Base-by-base conservation (phyloP, 2,329 filamentous ascomycete species). In the Biscogniauxia sp. region DNA sequence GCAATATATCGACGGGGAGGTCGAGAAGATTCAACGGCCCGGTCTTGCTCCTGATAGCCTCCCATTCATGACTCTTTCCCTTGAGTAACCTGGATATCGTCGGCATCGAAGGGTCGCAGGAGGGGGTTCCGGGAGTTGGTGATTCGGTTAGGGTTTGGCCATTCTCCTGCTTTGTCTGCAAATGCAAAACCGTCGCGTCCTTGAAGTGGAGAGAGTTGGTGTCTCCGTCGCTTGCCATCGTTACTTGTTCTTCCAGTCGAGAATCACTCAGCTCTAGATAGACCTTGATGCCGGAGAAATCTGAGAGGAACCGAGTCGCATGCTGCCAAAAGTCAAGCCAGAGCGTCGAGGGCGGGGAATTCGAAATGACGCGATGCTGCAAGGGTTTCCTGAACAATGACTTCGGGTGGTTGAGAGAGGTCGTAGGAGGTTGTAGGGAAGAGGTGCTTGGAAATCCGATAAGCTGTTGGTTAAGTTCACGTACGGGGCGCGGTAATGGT, bases 1-100 rank as follows among this genome's bases (percentile, higher is more conserved):
- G 89, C 51, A 95, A 76, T 20, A 95, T 83, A 72, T 95, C 92
- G 61, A 93, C 80, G 1, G 92, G 91, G 20, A 95, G 80, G 71
- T 93, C 89, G 25, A 95, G 79, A 54, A 95, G 78, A 41, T 81
- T 82, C 62, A 92, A 78, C 23, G 88, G 86, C 49, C 80, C 79
- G 62, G 80, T 82, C 64, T 79, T 80, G 58, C 79, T 72, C 79
- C 85, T 72, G 78, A 90, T 74, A 80, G 85, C 74, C 84, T 89
- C 79, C 85, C 84, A 74, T 88, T 89, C 79, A 81, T 85, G 73
- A 78, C 91, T 71, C 82, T 90, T 76, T 80, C 86, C 74, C 71
- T 84, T 85, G 61, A 83, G 74, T 54, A 80, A 73, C 61, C 76
- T 80, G 54, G 77, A 76, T 20, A 77, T 63, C 51, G 63, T 64